Evolutionary conservation across 108 stramenopile genomes (phyloP).

Genomic region (Cyclotella kingstonii): DNA sequence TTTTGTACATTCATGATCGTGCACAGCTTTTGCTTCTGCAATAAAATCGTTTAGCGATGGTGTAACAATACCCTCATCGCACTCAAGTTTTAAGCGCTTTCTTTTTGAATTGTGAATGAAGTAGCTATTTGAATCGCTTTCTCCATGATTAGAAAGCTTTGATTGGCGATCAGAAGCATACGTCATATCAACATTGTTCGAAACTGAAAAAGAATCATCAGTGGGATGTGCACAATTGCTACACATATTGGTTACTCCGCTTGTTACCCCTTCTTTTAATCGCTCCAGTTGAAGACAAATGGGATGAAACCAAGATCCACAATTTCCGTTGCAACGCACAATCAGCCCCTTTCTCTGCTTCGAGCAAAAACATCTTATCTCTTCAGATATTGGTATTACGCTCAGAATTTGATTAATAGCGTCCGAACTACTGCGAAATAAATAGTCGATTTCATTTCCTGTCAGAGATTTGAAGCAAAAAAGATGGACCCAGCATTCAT

Average conservation of each 20-base stretch:
- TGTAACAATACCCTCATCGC: slow-evolving; percentile 12
- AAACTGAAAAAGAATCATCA: background rate
- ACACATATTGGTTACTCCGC: slow-evolving; percentile 10
- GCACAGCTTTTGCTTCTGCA: slow-evolving; percentile 15
- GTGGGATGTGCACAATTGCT: background rate
- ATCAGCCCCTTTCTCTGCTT: slow-evolving; percentile 10
- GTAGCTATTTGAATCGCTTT: slow-evolving; percentile 24
- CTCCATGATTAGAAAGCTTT: background rate
- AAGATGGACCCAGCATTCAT: slow-evolving; percentile 31
- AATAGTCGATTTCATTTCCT: background rate
- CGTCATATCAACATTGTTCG: too few relatives aligned
- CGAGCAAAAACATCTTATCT: slow-evolving; percentile 2
- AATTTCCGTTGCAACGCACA: slow-evolving; percentile 20
- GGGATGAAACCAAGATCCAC: slow-evolving; percentile 34
- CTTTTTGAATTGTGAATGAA: slow-evolving; percentile 17
- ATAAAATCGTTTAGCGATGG: slow-evolving; percentile 18
- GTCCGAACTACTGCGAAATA: slow-evolving; percentile 2
- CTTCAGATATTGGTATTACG: slow-evolving; percentile 5
- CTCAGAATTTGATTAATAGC: slow-evolving; percentile 4
- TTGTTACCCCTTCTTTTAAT: background rate
- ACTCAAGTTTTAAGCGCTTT: slow-evolving; percentile 1
- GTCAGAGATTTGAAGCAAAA: slow-evolving; percentile 23
- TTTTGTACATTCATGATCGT: slow-evolving; percentile 4
- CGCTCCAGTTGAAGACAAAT: slow-evolving; percentile 36
- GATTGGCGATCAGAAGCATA: background rate